Percentiles rank a stretch among this genome's conserved stretches.
Evolutionary conservation across 345 rosid genomes (phyloP).

Genomic region (Populus pruinosa): DNA sequence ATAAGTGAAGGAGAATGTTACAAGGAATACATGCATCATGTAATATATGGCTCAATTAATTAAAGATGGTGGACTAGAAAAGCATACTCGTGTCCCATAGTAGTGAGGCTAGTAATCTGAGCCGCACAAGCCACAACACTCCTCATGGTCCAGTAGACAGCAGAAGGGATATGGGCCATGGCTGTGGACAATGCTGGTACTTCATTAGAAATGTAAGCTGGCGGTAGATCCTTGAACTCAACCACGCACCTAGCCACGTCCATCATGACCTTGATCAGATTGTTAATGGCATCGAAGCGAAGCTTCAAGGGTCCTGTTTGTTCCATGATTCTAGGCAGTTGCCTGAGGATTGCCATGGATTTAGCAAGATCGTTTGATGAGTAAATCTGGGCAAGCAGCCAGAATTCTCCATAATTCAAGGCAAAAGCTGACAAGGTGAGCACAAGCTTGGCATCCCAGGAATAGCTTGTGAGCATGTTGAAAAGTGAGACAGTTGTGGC

Average conservation of each 20-base stretch:
- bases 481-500: constrained; percentile 51
- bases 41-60: too few species aligned
- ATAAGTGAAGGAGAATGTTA: too few species aligned
- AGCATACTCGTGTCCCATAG: constrained; percentile 61
- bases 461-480: constrained; percentile 52
- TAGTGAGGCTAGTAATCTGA: constrained; percentile 58
- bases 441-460: constrained; percentile 74
- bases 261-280: constrained; percentile 50
- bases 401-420: constrained; percentile 68
- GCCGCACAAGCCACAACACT: constrained; percentile 59
- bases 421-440: constrained; percentile 65
- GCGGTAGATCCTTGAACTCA: constrained; percentile 54
- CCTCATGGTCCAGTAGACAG: constrained; percentile 68
- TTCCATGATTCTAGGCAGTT: constrained; percentile 47
- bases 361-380: constrained; percentile 60
- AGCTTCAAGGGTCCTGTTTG: constrained; percentile 44
- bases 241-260: constrained; percentile 55
- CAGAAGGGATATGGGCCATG: constrained; percentile 51
- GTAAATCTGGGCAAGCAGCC: constrained; percentile 71
- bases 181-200: constrained; percentile 40
- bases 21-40: too few species aligned
- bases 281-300: constrained; percentile 49
- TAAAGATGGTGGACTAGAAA: too few species aligned
- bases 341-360: constrained; percentile 64
- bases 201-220: constrained; percentile 45